Conservation (phyloP, 2,329 filamentous ascomycete species). For the Onygena corvina region DNA sequence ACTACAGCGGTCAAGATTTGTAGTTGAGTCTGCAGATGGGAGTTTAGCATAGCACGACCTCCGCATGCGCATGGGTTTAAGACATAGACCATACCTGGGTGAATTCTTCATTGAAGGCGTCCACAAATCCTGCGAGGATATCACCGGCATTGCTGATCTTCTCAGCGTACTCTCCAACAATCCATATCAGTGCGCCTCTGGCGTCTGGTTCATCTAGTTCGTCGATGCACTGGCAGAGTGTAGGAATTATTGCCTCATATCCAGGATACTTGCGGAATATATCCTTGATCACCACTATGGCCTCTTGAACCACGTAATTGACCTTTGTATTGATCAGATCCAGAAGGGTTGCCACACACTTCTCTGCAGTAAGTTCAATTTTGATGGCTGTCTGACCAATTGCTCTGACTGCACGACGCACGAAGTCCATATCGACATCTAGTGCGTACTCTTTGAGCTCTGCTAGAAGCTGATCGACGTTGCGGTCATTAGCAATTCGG, state of each 20-base stretch:
- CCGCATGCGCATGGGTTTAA: background rate
- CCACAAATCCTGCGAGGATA: constrained; percentile 81
- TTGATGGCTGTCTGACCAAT: constrained; percentile 98
- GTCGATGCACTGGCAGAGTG: constrained; percentile 90
- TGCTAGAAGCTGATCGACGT: constrained; percentile 85
- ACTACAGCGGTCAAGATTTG: constrained; percentile 96
- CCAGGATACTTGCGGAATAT: constrained; percentile 96
- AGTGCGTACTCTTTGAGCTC: constrained; percentile 95
- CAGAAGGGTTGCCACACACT: constrained; percentile 84
- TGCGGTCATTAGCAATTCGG: constrained; percentile 92
- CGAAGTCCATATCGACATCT: constrained; percentile 99
- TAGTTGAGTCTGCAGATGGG: constrained; percentile 61
- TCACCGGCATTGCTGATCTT: constrained; percentile 99
- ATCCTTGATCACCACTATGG: constrained; percentile 97
- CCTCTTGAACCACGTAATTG: constrained; percentile 97
- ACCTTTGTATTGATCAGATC: constrained; percentile 96
- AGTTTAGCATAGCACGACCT: background rate
- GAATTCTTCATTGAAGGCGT: constrained; percentile 91
- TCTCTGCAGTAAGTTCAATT: constrained; percentile 88
- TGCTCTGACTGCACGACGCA: constrained; percentile 81
- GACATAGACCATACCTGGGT: constrained; percentile 52
- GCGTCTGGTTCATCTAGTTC: constrained; percentile 91
- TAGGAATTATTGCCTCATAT: constrained; percentile 95
- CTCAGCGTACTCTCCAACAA: constrained; percentile 96
- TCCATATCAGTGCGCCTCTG: constrained; percentile 88